Percentiles rank a stretch among this genome's conserved stretches.
Evolutionary conservation across 139 green algal species (phyloP).

Genomic region (Haematococcus sp.): DNA sequence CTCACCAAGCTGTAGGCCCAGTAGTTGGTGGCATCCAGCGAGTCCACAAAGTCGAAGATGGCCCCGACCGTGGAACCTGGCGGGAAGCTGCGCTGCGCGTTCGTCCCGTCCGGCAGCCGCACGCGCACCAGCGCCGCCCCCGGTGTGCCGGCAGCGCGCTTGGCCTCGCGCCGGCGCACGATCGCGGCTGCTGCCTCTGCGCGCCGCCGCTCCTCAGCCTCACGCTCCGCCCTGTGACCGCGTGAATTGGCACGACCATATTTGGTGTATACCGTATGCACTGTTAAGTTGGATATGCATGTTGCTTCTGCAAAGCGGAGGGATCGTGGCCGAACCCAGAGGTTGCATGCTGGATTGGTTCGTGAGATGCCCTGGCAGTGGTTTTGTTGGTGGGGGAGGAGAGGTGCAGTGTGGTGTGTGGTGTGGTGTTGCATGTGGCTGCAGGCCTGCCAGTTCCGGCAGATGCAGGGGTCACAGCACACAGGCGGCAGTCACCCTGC

Average conservation of each 20-base stretch:
- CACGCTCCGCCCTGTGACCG: slow-evolving; percentile 46
- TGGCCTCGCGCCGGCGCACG: slow-evolving; percentile 31
- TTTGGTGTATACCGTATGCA: too few species aligned
- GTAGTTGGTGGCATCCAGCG: slow-evolving; percentile 51
- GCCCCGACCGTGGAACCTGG: slow-evolving; percentile 5
- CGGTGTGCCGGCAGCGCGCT: slow-evolving; percentile 21
- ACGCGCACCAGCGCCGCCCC: slow-evolving; percentile 57
- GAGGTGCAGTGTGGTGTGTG: too few species aligned
- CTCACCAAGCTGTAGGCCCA: slow-evolving; percentile 61
- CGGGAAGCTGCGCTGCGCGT: slow-evolving; percentile 64
- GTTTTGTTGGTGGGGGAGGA: too few species aligned
- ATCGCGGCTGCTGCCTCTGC: slow-evolving; percentile 41
- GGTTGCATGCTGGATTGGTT: too few species aligned
- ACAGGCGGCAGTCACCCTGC: too few species aligned
- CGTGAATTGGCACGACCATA: not conserved
- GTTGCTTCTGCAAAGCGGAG: too few species aligned
- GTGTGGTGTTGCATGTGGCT: too few species aligned
- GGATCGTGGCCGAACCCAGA: too few species aligned
- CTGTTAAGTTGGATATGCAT: too few species aligned
- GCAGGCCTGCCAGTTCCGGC: too few species aligned
- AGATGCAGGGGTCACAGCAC: too few species aligned
- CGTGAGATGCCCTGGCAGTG: too few species aligned
- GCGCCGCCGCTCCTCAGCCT: slow-evolving; percentile 46
- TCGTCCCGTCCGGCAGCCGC: slow-evolving; percentile 69
- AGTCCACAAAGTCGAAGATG: slow-evolving; percentile 75